Evolutionary conservation across 2,329 filamentous ascomycete species (phyloP).

Genomic region (Dactylellina cionopaga): DNA sequence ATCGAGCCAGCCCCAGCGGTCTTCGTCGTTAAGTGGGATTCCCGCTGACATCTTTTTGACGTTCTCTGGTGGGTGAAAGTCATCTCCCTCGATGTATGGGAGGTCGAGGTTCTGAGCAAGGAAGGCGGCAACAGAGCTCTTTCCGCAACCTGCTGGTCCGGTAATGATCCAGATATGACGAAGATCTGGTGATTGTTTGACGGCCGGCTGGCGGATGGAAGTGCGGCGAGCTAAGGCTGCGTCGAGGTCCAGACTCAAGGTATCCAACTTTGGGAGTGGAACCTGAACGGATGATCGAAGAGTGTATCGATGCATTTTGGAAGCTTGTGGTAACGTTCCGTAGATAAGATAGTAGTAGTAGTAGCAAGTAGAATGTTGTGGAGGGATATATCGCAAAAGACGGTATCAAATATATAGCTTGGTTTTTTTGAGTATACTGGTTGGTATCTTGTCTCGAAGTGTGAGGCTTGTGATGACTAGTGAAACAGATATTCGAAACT

Average conservation of each 20-base stretch:
- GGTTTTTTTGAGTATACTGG: neutral
- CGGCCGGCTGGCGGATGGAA: constrained; percentile 24
- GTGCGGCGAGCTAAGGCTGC: constrained; percentile 42
- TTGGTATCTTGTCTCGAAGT: constrained; percentile 35
- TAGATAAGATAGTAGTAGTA: neutral
- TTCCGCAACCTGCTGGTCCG: constrained; percentile 67
- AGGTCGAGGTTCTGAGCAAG: constrained; percentile 63
- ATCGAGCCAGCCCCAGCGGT: constrained; percentile 98
- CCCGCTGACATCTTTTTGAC: constrained; percentile 90
- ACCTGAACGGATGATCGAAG: constrained; percentile 50
- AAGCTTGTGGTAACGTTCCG: neutral
- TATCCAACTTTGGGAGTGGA: constrained; percentile 50
- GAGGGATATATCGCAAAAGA: neutral
- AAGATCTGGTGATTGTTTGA: constrained; percentile 17
- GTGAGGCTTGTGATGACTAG: constrained; percentile 30
- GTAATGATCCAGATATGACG: constrained; percentile 68
- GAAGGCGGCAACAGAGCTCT: constrained; percentile 66
- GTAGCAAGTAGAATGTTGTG: constrained; percentile 3
- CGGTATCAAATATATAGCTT: constrained; percentile 16
- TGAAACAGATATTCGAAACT: constrained; percentile 47
- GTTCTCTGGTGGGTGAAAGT: constrained; percentile 79
- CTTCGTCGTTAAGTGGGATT: constrained; percentile 85
- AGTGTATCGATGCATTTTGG: constrained; percentile 44
- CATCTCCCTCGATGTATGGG: constrained; percentile 68
- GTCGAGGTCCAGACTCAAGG: constrained; percentile 51